These are phyloP conservation scores for Phytopythium oedochilum DNA, from an alignment of 352 stramenopile species.

Conservation along the genomic window DNA sequence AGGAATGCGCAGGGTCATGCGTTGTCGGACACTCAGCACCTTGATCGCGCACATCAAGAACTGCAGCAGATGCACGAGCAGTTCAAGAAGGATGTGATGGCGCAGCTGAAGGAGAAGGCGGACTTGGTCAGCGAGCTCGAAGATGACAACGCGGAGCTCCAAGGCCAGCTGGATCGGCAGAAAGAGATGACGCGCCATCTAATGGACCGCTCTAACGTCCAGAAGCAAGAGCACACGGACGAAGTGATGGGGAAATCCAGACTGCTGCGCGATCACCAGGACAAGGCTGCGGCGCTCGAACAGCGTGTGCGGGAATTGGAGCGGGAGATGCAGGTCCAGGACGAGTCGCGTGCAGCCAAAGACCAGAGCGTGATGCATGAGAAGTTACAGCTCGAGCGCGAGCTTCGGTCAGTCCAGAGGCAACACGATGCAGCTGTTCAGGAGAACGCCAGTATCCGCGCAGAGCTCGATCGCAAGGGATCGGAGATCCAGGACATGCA, in stretches of 20 bases:
- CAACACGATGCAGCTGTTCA: constrained; percentile 13
- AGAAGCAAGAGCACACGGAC: constrained; percentile 21
- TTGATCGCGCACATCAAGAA: constrained; percentile 22
- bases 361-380: constrained; percentile 48
- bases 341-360: constrained; percentile 30
- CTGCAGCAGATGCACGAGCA: constrained; percentile 32
- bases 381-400: constrained; percentile 44
- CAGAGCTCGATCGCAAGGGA: constrained; percentile 12
- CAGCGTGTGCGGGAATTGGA: constrained; percentile 24
- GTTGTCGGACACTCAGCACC: constrained; percentile 11
- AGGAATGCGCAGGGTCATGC: constrained; percentile 9
- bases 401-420: constrained; percentile 30
- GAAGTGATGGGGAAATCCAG: constrained; percentile 7
- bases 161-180: constrained; percentile 52
- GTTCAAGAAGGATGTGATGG: constrained; percentile 24
- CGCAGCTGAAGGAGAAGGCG: constrained; percentile 28
- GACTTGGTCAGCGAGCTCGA: constrained; percentile 26
- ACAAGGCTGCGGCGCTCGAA: constrained; percentile 25
- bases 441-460: not conserved
- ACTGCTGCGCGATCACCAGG: constrained; percentile 9
- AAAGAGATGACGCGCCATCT: constrained; percentile 47
- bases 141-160: constrained; percentile 51
- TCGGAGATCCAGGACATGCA: constrained; percentile 24
- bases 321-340: constrained; percentile 27
- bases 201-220: constrained; percentile 26